Conservation (phyloP, 2,329 filamentous ascomycete species). For the Cryphonectria parasitica region DNA sequence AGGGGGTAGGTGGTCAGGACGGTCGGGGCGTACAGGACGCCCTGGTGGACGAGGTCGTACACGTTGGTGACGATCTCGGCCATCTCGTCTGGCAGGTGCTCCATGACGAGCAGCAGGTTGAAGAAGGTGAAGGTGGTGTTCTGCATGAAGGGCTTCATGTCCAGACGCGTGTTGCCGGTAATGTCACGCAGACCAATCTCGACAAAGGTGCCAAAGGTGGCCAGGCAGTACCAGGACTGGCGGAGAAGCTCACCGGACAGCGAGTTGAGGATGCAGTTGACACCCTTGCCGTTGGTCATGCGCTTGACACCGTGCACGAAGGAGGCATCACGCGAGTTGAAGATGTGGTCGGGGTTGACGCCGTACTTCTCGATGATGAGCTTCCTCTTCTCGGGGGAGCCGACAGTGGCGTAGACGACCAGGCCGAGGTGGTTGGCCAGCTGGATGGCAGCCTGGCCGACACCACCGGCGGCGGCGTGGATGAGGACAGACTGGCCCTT, state of each 20-base stretch:
- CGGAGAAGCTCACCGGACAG: conserved; percentile 37
- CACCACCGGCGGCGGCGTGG: conserved; percentile 33
- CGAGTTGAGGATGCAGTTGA: conserved; percentile 40
- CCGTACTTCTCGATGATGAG: conserved; percentile 24
- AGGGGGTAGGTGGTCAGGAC: conserved; percentile 23
- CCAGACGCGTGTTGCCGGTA: conserved; percentile 39
- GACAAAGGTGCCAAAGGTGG: conserved; percentile 28
- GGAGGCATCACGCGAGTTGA: conserved; percentile 32
- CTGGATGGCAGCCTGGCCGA: conserved; percentile 26
- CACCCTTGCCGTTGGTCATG: conserved; percentile 35
- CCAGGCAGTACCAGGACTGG: conserved; percentile 31
- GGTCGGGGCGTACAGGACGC: conserved; percentile 19
- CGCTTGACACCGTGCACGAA: conserved; percentile 37
- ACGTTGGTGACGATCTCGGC: conserved; percentile 22
- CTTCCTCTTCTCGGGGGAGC: conserved; percentile 20
- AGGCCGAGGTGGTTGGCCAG: conserved; percentile 29
- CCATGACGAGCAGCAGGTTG: conserved; percentile 30
- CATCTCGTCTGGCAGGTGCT: conserved; percentile 25
- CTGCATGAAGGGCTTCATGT: conserved; percentile 37
- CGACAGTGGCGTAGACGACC: conserved; percentile 27
- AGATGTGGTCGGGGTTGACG: conserved; percentile 37
- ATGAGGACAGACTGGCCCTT: conserved; percentile 35
- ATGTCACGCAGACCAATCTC: conserved; percentile 31
- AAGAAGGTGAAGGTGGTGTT: conserved; percentile 39
- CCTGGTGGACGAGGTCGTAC: conserved; percentile 24